Evolutionary conservation across 495 filamentous ascomycete species (phyloP), one percentile per base, ranked within the genome.

Genomic region (Penicillium nucicola): DNA sequence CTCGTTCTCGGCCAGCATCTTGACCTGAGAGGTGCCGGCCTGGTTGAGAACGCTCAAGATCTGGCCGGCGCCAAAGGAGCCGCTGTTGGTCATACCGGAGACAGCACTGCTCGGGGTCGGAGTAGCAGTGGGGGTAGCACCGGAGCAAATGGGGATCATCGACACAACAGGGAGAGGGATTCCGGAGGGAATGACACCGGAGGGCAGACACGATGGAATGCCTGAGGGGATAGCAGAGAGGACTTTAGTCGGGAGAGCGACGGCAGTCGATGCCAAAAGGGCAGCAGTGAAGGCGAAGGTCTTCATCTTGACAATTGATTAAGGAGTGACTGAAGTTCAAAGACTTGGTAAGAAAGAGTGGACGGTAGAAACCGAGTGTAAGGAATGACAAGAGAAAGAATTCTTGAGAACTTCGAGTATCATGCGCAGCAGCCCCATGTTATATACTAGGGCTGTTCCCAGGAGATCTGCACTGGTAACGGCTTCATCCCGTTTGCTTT

Each of bases 221-320:
- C 42, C 42, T 2, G 62, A 43, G 41, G 53, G 45, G 15, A 60
- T 10, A 19, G 50, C 31, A 31, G 23, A 44, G 10, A 30, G 22
- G 20, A 58, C 39, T 44, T 37, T 54, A 41, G 62, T 51, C 13
- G 62, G 62, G 31, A 65, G 45, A 30, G 62, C 62, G 28, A 46
- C 36, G 51, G 46, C 62, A 45, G 56, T 48, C 33, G 61, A 50
- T 7, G 62, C 62, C 56, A 65, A 44, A 13, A 65, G 28, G 48
- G 62, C 62, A 11, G 55, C 45, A 35, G 56, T 37, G 32, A 62
- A 41, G 38, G 56, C 45, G 47, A 62, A 54, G 30, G 59, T 49
- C 53, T 62, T 65, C 62, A 65, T 65, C 28, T 51, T 62, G 52
- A 45, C 42, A 14, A 48, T 44, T 61, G 56, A 47, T 44, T 61